These are phyloP conservation scores for Sclerotinia nivalis DNA, from an alignment of 2,329 filamentous ascomycete species.

Conservation along the genomic window DNA sequence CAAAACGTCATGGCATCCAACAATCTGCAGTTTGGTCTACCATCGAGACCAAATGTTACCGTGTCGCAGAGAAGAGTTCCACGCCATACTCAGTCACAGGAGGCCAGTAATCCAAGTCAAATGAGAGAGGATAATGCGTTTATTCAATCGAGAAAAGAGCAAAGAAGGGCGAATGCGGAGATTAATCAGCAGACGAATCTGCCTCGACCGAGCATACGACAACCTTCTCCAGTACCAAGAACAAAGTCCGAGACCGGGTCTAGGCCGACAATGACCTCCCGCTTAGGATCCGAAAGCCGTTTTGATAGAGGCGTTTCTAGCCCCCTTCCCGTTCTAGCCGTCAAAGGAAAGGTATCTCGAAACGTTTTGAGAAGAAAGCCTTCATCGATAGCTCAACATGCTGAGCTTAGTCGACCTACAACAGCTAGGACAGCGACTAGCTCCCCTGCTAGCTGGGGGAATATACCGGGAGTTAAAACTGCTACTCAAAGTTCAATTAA, in stretches of 20 bases:
- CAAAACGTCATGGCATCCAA: slow-evolving; percentile 48
- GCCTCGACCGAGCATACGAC: slow-evolving; percentile 32
- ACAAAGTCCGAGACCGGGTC: slow-evolving; percentile 29
- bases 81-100: slow-evolving; percentile 31
- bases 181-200: slow-evolving; percentile 30
- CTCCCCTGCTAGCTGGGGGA: slow-evolving; percentile 29
- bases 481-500: background rate
- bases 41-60: slow-evolving; percentile 45
- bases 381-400: slow-evolving; percentile 48
- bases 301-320: slow-evolving; percentile 22
- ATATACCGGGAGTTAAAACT: slow-evolving; percentile 27
- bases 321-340: slow-evolving; percentile 25
- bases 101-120: slow-evolving; percentile 26
- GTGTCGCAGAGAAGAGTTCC: slow-evolving; percentile 39
- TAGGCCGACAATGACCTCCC: slow-evolving; percentile 29
- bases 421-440: slow-evolving; percentile 33
- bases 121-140: slow-evolving; percentile 49
- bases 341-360: slow-evolving; percentile 41
- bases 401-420: slow-evolving; percentile 28
- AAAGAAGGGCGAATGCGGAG: slow-evolving; percentile 26
- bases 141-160: slow-evolving; percentile 35
- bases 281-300: slow-evolving; percentile 35
- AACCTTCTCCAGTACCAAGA: slow-evolving; percentile 30
- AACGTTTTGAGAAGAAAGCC: slow-evolving; percentile 54
- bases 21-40: slow-evolving; percentile 46